Evolutionary conservation across 495 filamentous ascomycete genomes (phyloP).

Genomic region (Podospora pseudocomata): DNA sequence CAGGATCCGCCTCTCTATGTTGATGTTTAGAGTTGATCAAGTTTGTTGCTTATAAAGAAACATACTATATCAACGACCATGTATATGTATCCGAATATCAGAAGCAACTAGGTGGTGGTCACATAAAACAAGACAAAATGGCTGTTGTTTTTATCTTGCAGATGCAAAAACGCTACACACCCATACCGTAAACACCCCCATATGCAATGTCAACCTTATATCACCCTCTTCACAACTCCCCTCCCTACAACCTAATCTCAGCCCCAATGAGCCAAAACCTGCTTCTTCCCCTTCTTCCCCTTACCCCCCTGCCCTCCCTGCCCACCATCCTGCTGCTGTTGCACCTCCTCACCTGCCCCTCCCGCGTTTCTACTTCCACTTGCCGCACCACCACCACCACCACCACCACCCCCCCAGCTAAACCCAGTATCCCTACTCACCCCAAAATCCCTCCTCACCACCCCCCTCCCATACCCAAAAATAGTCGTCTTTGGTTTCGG

Average conservation of each 20-base stretch:
- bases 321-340: slow-evolving; percentile 31
- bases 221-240: too few relatives aligned
- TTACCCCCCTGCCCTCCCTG: slow-evolving; percentile 48
- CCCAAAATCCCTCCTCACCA: slow-evolving; percentile 64
- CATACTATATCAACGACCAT: too few relatives aligned
- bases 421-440: slow-evolving; percentile 38
- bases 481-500: slow-evolving; percentile 75
- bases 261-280: slow-evolving; percentile 63
- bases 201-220: too few relatives aligned
- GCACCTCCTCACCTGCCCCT: slow-evolving; percentile 3
- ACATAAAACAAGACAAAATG: too few relatives aligned
- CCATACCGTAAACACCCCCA: too few relatives aligned
- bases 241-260: too few relatives aligned
- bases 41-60: too few relatives aligned
- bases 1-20: too few relatives aligned
- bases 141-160: too few relatives aligned
- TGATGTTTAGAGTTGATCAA: too few relatives aligned
- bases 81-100: too few relatives aligned
- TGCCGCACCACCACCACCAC: not conserved
- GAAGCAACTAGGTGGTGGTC: too few relatives aligned
- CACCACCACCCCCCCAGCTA: slow-evolving; percentile 40
- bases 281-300: slow-evolving; percentile 73
- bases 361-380: not conserved
- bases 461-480: slow-evolving; percentile 68
- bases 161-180: not conserved